Conservation (phyloP, 345 rosid genomes). For the Mallotus nudiflorus region DNA sequence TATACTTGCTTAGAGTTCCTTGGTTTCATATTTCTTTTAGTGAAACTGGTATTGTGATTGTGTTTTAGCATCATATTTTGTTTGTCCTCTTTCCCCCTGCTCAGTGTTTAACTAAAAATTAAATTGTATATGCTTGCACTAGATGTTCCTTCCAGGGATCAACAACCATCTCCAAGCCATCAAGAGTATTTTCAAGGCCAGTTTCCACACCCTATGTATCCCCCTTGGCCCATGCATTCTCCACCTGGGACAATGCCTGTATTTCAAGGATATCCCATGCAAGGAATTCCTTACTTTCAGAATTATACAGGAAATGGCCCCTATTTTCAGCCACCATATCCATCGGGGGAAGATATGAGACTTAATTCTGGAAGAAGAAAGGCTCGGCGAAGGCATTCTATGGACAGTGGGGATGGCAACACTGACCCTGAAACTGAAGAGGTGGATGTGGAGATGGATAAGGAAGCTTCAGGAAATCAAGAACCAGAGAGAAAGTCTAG, state of each 20-base stretch:
- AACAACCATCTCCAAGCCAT: constrained; percentile 43
- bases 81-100: constrained; percentile 7
- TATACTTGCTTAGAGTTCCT: background rate
- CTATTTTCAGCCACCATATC: constrained; percentile 62
- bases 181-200: constrained; percentile 73
- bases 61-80: background rate
- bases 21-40: background rate
- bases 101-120: constrained; percentile 5
- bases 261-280: constrained; percentile 88
- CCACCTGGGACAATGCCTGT: constrained; percentile 75
- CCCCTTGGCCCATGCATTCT: constrained; percentile 89
- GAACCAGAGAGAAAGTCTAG: constrained; percentile 39
- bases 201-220: constrained; percentile 68
- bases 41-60: constrained; percentile 5
- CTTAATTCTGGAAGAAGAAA: constrained; percentile 54
- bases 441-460: constrained; percentile 44
- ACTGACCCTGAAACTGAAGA: constrained; percentile 52
- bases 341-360: constrained; percentile 62
- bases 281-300: constrained; percentile 77
- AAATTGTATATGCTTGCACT: constrained; percentile 15
- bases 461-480: constrained; percentile 31
- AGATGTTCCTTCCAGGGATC: constrained; percentile 63
- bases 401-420: constrained; percentile 50
- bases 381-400: constrained; percentile 58
- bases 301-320: constrained; percentile 63